Percentiles rank a stretch among this genome's conserved stretches.
Evolutionary conservation across 1,139 yeast genomes (phyloP).

Genomic region (Yamadazyma dushanensis): DNA sequence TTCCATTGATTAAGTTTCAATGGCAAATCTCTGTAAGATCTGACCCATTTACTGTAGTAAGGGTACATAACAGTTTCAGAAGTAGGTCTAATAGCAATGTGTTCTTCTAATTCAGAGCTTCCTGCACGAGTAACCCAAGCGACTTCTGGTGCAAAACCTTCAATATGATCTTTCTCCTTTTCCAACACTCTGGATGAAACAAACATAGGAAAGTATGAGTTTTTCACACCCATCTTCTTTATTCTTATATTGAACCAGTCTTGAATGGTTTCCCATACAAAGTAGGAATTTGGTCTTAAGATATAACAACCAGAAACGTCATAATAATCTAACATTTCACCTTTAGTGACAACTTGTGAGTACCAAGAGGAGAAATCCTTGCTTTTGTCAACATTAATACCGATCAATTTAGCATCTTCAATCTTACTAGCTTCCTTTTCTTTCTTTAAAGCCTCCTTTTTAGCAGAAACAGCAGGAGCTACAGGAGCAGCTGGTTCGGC

Average conservation of each 20-base stretch:
- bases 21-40: constrained; percentile 97
- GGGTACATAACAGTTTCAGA: constrained; percentile 99
- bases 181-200: constrained; percentile 91
- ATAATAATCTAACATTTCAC: constrained; percentile 97
- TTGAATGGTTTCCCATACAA: constrained; percentile 94
- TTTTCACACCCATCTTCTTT: constrained; percentile 86
- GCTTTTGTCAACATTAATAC: constrained; percentile 92
- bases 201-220: constrained; percentile 98
- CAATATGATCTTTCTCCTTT: constrained; percentile 97
- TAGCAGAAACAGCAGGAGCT: constrained; percentile 25
- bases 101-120: constrained; percentile 89
- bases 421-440: constrained; percentile 55
- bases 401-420: constrained; percentile 90
- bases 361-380: constrained; percentile 97
- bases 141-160: constrained; percentile 99
- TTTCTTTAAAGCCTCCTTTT: constrained; percentile 26
- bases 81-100: constrained; percentile 98
- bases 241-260: constrained; percentile 79
- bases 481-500: constrained; percentile 36
- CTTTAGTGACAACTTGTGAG: constrained; percentile 91
- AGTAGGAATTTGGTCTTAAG: constrained; percentile 92
- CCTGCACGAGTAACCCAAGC: constrained; percentile 99
- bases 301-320: constrained; percentile 99
- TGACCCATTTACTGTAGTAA: constrained; percentile 97
- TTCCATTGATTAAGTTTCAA: constrained; percentile 98